These are phyloP conservation scores for Podospora tetraspora DNA, from an alignment of 495 filamentous ascomycete genomes.

Conservation along the genomic window DNA sequence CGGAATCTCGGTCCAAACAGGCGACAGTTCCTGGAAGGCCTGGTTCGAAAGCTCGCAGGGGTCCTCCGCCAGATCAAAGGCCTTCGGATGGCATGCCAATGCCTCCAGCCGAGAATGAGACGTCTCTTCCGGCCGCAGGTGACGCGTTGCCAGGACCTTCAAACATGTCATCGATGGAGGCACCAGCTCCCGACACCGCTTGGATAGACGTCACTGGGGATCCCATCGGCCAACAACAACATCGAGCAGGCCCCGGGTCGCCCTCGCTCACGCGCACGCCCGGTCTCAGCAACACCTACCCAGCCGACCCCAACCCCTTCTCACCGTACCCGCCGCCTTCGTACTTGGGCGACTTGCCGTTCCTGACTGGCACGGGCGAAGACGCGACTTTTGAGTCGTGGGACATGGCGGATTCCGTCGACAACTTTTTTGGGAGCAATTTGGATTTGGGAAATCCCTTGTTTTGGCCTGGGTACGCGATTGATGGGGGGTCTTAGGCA, in stretches of 20 bases:
- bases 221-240: background rate
- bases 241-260: background rate
- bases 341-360: background rate
- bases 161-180: background rate
- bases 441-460: constrained; percentile 10
- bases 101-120: background rate
- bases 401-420: constrained; percentile 7
- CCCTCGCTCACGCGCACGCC: background rate
- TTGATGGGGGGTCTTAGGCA: background rate
- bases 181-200: background rate
- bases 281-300: background rate
- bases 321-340: background rate
- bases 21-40: background rate
- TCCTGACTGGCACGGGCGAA: background rate
- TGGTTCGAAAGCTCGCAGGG: background rate
- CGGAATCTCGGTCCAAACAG: background rate
- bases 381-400: constrained; percentile 8
- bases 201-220: background rate
- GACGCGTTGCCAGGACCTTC: background rate
- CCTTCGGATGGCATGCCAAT: background rate
- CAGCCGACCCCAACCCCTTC: background rate
- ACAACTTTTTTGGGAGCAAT: constrained; percentile 14
- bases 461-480: constrained; percentile 8
- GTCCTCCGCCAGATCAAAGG: background rate
- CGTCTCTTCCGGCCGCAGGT: background rate